Evolutionary conservation across 83 land plant genomes (phyloP).

Genomic region (Thuja plicata): DNA sequence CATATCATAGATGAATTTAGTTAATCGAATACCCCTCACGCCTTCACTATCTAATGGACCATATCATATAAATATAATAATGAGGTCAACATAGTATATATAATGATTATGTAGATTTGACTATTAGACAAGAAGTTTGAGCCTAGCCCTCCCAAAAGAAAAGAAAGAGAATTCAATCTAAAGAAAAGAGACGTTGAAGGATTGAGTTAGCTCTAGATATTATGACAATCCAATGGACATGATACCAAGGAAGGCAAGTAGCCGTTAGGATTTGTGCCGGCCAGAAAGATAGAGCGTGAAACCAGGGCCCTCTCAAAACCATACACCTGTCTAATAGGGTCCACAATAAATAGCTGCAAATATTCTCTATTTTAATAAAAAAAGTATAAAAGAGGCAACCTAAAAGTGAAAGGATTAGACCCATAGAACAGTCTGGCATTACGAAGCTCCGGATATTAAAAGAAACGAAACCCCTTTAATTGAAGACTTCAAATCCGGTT

Average conservation of each 20-base stretch:
- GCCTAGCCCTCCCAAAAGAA: too few relatives aligned
- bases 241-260: not conserved
- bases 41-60: too few relatives aligned
- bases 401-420: not conserved
- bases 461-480: not conserved
- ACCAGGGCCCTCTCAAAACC: not conserved
- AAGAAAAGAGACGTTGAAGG: too few relatives aligned
- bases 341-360: not conserved
- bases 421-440: conserved; percentile 1
- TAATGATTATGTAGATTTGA: too few relatives aligned
- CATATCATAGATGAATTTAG: too few relatives aligned
- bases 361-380: not conserved
- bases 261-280: not conserved
- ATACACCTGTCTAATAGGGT: not conserved
- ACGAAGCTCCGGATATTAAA: not conserved
- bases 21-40: too few relatives aligned
- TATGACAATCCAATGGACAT: too few relatives aligned
- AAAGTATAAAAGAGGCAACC: not conserved
- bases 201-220: too few relatives aligned
- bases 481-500: not conserved
- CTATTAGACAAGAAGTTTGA: too few relatives aligned
- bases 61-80: too few relatives aligned
- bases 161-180: too few relatives aligned
- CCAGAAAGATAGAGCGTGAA: not conserved
- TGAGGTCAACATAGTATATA: too few relatives aligned